Conservation (phyloP, 805 yeast species). For the Barnettozyma vustinii region DNA sequence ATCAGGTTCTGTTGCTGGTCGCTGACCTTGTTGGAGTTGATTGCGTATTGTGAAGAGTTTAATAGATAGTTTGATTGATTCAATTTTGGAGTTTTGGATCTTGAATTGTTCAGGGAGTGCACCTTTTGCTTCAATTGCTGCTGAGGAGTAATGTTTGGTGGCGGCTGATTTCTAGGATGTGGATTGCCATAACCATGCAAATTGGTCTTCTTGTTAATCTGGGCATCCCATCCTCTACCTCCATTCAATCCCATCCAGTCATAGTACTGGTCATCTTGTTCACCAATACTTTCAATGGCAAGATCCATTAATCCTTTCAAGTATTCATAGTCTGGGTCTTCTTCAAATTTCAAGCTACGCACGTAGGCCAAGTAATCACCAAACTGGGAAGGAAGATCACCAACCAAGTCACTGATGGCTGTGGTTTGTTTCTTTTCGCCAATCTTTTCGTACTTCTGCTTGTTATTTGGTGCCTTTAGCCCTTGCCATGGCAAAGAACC, state of each 20-base stretch:
- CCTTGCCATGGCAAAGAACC: conserved; percentile 99
- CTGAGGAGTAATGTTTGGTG: conserved; percentile 23
- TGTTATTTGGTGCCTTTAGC: conserved; percentile 94
- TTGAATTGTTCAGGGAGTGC: conserved; percentile 25
- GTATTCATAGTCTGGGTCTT: conserved; percentile 89
- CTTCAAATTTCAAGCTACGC: conserved; percentile 86
- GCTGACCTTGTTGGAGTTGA: conserved; percentile 19
- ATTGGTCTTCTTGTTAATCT: conserved; percentile 86
- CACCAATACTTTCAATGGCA: conserved; percentile 68
- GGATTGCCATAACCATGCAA: conserved; percentile 96
- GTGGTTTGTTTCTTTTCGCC: conserved; percentile 95
- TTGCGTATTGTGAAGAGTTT: conserved; percentile 25
- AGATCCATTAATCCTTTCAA: conserved; percentile 72
- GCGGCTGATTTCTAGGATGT: conserved; percentile 46
- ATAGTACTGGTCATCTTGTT: conserved; percentile 78
- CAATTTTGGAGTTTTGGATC: conserved; percentile 24
- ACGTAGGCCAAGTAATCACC: conserved; percentile 88
- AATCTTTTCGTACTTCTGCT: conserved; percentile 94
- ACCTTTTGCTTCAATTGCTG: conserved; percentile 24
- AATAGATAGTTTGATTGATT: conserved; percentile 21
- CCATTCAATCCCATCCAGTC: conserved; percentile 98
- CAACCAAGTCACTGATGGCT: conserved; percentile 76
- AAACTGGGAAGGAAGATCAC: conserved; percentile 71
- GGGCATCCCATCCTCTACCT: conserved; percentile 94
- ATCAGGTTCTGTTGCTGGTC: conserved; percentile 24